Base-by-base conservation (phyloP, 495 filamentous ascomycete genomes). In the Talaromyces nanjingensis region DNA sequence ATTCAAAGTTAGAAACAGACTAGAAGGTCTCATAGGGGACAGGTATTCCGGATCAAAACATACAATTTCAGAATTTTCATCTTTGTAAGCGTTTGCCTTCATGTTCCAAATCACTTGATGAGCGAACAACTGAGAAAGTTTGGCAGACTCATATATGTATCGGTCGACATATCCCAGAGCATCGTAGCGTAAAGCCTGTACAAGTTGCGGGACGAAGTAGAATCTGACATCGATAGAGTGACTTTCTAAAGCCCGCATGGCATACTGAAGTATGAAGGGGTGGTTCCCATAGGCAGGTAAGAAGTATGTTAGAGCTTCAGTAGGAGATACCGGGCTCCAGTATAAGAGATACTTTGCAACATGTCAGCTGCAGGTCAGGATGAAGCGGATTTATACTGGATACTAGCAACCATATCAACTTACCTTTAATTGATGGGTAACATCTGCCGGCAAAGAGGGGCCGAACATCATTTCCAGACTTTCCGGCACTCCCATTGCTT, bases 31-130 rank as follows among this genome's bases (percentile, higher is more conserved):
- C 47, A 42, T 16, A 31, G 18, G 25, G 29, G 33, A 27, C 18
- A 9, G 16, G 45, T 20, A 12, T 20, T 49, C 3, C 42, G n/a
- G 45, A 56, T 45, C 9, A 11, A 29, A 52, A 76, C 89, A 86
- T 82, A 94, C 91, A 68, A 96, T 85, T 68, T 87, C 83, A 59
- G 89, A 91, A 65, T 98, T 92, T 66, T 99, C 93, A 68, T 99
- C 96, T 73, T 97, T 98, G 77, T 91, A 99, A 2, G 92, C 87
- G 72, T 99, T 99, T 22, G 96, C 96, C 71, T 96, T 97, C 89
- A 99, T 99, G 72, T 98, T 99, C 96, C 96, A 99, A 65, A 99
- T 98, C 65, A 99, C 97, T 65, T 99, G 96, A 74, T 99, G 96
- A 6, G 96, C 92, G 72, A 99, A 99, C 1, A 97, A 78, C 71